Conservation (phyloP, 345 rosid genomes). For the Balakata baccata region DNA sequence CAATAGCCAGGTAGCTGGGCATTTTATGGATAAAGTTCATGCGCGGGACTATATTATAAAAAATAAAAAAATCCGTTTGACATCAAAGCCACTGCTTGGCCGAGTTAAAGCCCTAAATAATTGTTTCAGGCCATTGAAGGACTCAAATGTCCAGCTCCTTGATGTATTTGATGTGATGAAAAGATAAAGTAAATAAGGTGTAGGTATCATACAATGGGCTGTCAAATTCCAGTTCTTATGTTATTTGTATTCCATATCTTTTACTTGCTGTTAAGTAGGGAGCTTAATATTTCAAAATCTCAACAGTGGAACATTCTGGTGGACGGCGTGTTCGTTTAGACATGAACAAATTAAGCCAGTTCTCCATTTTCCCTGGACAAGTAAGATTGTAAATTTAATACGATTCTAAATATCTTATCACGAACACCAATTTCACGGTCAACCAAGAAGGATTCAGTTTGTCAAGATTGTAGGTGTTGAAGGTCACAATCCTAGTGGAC, state of each 20-base stretch:
- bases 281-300: slow-evolving; percentile 10
- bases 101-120: neutral
- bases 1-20: too few species aligned
- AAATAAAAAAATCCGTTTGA: neutral
- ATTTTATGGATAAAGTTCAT: neutral
- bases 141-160: slow-evolving; percentile 2
- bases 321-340: slow-evolving; percentile 82
- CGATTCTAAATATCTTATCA: slow-evolving; percentile 11
- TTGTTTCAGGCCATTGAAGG: neutral
- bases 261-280: neutral
- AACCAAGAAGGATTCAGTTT: slow-evolving; percentile 23
- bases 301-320: slow-evolving; percentile 74
- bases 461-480: slow-evolving; percentile 79
- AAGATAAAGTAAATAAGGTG: neutral
- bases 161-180: neutral
- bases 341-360: slow-evolving; percentile 58
- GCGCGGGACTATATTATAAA: neutral
- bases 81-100: neutral
- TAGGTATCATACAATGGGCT: neutral
- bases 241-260: slow-evolving; percentile 6
- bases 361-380: slow-evolving; percentile 95
- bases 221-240: neutral
- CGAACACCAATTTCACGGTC: slow-evolving; percentile 15
- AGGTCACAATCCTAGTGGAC: slow-evolving; percentile 94
- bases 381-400: slow-evolving; percentile 32